Conservation (phyloP, 2,329 filamentous ascomycete genomes). For the Calonectria hongkongensis region DNA sequence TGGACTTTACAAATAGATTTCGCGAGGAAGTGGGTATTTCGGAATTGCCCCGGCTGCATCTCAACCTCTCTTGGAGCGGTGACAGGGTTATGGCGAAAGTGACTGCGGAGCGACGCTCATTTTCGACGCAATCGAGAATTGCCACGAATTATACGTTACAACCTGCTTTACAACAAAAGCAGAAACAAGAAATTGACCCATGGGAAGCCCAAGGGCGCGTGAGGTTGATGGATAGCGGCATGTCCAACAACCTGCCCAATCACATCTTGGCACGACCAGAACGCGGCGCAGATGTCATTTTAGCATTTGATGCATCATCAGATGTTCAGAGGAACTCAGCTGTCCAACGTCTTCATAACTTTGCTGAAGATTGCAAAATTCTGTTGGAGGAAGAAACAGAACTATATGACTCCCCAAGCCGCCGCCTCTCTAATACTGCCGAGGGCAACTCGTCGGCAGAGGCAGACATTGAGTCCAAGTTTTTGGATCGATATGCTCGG, state of each 20-base stretch:
- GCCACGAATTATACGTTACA: background rate
- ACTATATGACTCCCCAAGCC: background rate
- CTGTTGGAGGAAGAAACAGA: conserved; percentile 32
- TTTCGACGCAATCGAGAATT: conserved; percentile 1
- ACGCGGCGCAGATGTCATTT: conserved; percentile 43
- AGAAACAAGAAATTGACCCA: rapidly evolving
- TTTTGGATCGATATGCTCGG: conserved; percentile 37
- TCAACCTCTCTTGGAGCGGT: conserved; percentile 28
- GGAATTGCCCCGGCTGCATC: conserved; percentile 7
- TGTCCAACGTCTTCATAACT: conserved; percentile 45
- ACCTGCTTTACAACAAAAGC: background rate
- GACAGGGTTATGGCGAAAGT: conserved; percentile 31
- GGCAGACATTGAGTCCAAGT: conserved; percentile 1
- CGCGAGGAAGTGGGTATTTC: background rate
- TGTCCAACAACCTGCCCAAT: conserved; percentile 51
- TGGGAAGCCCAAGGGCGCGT: conserved; percentile 51
- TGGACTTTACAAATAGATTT: conserved; percentile 24
- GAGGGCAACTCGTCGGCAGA: rapidly evolving
- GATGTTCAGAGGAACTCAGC: conserved; percentile 47
- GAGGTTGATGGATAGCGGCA: conserved; percentile 48
- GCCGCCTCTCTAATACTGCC: rapidly evolving
- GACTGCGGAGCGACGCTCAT: conserved; percentile 18
- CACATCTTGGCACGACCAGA: conserved; percentile 46
- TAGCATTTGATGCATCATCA: conserved; percentile 49
- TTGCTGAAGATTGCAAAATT: conserved; percentile 47